Percentiles rank a stretch among this genome's conserved stretches.
Conservation (phyloP, 345 rosid species). For the Dovyalis caffra region DNA sequence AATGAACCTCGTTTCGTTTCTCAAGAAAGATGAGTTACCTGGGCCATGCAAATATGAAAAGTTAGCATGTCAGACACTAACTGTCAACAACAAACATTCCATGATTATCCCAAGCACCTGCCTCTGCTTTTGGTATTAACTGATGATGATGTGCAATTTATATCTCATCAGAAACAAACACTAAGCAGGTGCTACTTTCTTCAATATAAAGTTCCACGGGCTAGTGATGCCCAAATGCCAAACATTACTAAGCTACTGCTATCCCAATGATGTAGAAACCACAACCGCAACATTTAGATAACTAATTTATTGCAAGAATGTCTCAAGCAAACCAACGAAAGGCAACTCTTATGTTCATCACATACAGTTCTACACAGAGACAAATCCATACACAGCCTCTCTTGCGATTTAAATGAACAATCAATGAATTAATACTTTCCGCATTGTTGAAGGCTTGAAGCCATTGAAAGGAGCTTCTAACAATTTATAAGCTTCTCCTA, state of each 20-base stretch:
- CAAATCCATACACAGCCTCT: background rate
- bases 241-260: background rate
- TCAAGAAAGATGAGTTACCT: background rate
- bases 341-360: background rate
- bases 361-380: background rate
- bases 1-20: background rate
- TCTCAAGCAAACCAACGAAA: background rate
- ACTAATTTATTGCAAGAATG: background rate
- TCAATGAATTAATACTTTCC: background rate
- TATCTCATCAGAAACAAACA: background rate
- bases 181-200: background rate
- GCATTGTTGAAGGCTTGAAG: background rate
- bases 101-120: background rate
- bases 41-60: background rate
- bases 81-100: background rate
- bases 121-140: background rate
- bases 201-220: background rate
- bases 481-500: background rate
- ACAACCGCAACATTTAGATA: background rate
- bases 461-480: background rate
- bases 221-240: background rate
- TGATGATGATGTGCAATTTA: background rate
- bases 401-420: background rate
- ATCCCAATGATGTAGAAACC: background rate
- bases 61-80: background rate